These are phyloP conservation scores for Penicillium decumbens DNA, from an alignment of 2,329 filamentous ascomycete species.

Conservation along the genomic window DNA sequence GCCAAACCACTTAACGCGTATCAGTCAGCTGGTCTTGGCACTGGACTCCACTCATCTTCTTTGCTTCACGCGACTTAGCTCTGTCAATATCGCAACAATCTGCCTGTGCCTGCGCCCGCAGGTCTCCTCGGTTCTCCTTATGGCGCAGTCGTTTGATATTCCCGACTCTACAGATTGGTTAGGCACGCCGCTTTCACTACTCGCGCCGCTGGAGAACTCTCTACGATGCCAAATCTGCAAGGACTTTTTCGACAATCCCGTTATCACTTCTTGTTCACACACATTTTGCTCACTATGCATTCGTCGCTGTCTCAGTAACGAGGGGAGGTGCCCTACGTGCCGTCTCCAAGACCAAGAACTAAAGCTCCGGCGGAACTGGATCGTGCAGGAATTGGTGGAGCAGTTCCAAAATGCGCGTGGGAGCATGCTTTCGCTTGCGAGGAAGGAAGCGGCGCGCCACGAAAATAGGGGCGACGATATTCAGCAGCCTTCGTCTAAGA, in stretches of 20 bases:
- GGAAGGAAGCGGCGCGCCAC: slow-evolving; percentile 49
- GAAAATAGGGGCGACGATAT: slow-evolving; percentile 44
- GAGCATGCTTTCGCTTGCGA: slow-evolving; percentile 61
- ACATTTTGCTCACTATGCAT: slow-evolving; percentile 98
- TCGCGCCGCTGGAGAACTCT: slow-evolving; percentile 65
- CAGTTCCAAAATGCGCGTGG: slow-evolving; percentile 65
- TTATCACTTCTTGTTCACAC: slow-evolving; percentile 91
- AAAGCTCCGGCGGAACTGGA: slow-evolving; percentile 78
- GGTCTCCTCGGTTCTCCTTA: slow-evolving; percentile 9
- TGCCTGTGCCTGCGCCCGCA: background rate
- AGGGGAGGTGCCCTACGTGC: slow-evolving; percentile 85
- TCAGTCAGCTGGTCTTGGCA: slow-evolving; percentile 41
- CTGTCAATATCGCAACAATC: background rate
- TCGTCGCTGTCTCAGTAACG: slow-evolving; percentile 72
- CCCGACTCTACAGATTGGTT: slow-evolving; percentile 49
- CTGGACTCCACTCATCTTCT: slow-evolving; percentile 10
- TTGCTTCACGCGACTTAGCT: slow-evolving; percentile 3
- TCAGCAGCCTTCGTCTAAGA: slow-evolving; percentile 31
- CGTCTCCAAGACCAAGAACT: slow-evolving; percentile 73
- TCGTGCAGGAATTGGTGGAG: slow-evolving; percentile 77
- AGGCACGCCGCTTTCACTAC: slow-evolving; percentile 41
- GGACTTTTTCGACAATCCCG: slow-evolving; percentile 90
- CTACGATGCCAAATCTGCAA: slow-evolving; percentile 97
- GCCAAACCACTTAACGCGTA: slow-evolving; percentile 42
- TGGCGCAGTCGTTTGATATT: slow-evolving; percentile 38